These are phyloP conservation scores for Aspergillus sergii DNA, from an alignment of 2,329 filamentous ascomycete genomes.

Conservation along the genomic window DNA sequence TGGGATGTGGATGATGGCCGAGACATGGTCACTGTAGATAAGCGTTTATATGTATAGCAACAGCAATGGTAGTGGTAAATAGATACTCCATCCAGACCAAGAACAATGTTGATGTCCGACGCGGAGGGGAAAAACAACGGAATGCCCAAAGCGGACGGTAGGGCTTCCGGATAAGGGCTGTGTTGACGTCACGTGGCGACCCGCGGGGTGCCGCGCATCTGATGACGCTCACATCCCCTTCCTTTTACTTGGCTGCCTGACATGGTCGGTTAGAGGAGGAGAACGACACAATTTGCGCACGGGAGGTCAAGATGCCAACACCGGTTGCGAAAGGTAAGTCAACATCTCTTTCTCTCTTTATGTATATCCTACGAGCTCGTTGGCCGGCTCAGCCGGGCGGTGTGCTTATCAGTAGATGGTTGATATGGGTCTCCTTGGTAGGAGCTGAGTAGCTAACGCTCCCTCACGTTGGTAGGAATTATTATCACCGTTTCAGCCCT, in stretches of 20 bases:
- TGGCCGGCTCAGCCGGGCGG: constrained; percentile 24
- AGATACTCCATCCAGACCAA: not conserved
- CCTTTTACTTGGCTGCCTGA: not conserved
- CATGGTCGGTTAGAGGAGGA: constrained; percentile 2
- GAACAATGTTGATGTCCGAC: constrained; percentile 21
- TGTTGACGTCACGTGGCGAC: constrained; percentile 31
- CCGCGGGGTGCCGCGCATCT: constrained; percentile 16
- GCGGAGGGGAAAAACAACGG: constrained; percentile 33
- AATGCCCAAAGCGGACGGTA: constrained; percentile 35
- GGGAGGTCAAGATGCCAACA: constrained; percentile 43
- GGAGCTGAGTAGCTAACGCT: not conserved
- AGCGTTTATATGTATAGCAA: not conserved
- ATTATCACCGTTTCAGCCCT: constrained; percentile 64
- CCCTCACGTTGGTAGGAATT: constrained; percentile 49
- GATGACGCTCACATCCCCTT: constrained; percentile 13
- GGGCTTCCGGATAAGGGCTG: constrained; percentile 39
- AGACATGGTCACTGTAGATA: constrained; percentile 47
- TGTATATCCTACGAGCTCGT: constrained; percentile 5
- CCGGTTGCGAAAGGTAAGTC: constrained; percentile 52
- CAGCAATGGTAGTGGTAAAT: not conserved
- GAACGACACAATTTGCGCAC: not conserved
- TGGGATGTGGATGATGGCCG: constrained; percentile 51
- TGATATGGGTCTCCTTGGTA: constrained; percentile 5
- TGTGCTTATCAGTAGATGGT: constrained; percentile 33
- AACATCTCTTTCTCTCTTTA: constrained; percentile 1